A percentile compares a stretch with the other conserved stretches of the same genome.
Conservation (phyloP, 176 grass and related monocot genomes). For the Oryza longistaminata region DNA sequence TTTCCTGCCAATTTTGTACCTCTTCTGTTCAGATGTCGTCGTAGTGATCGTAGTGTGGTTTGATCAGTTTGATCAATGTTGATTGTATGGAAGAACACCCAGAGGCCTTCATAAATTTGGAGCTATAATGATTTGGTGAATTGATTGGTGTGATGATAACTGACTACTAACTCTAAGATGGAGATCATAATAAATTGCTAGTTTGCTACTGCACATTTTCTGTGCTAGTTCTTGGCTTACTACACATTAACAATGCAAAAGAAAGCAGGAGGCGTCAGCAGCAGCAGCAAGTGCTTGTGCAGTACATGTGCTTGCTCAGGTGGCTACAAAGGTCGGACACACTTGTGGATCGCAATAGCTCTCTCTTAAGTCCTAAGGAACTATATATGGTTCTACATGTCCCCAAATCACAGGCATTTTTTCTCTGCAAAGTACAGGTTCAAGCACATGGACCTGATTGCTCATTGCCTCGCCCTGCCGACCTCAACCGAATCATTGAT, state of each 20-base stretch:
- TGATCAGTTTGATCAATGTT: neutral
- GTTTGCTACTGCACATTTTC: neutral
- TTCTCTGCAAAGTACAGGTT: neutral
- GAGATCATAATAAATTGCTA: neutral
- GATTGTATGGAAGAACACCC: neutral
- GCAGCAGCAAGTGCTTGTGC: neutral
- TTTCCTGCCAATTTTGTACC: neutral
- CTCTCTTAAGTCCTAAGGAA: neutral
- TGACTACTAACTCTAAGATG: neutral
- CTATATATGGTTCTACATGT: slow-evolving; percentile 1
- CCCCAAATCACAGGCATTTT: neutral
- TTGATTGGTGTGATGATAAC: neutral
- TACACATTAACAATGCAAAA: neutral
- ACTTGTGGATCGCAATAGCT: neutral
- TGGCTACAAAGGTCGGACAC: neutral
- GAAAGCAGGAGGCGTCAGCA: neutral
- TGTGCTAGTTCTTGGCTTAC: neutral
- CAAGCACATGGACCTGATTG: slow-evolving; percentile 29
- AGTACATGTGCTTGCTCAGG: neutral
- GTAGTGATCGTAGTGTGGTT: neutral
- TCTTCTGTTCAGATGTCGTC: neutral
- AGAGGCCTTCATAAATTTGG: neutral
- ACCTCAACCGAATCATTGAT: slow-evolving; percentile 29
- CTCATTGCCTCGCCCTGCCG: neutral
- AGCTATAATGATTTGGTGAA: neutral